These are phyloP conservation scores for Rhododendron ferrugineum DNA, from an alignment of 148 eudicot genomes.

Conservation along the genomic window DNA sequence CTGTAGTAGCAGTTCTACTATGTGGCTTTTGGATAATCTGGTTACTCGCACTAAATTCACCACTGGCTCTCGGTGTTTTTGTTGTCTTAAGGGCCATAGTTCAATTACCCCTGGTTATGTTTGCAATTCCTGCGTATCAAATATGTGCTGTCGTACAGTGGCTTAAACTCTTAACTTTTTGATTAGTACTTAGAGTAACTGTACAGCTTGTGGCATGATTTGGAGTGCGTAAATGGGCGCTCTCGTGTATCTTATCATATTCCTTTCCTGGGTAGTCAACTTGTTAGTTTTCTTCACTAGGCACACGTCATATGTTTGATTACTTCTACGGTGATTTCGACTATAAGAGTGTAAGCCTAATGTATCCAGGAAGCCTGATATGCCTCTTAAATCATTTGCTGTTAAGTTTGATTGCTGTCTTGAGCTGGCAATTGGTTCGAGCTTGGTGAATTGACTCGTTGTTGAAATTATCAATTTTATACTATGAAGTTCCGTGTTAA, in stretches of 20 bases:
- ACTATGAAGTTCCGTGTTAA: neutral
- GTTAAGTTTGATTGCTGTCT: neutral
- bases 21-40: neutral
- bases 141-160: neutral
- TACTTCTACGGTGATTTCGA: neutral
- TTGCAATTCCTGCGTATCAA: neutral
- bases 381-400: neutral
- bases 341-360: neutral
- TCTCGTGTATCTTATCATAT: neutral
- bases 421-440: neutral
- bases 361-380: neutral
- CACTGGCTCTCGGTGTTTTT: neutral
- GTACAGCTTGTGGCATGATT: neutral
- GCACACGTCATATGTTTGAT: neutral
- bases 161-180: neutral
- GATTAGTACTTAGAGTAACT: neutral
- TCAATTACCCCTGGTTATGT: neutral
- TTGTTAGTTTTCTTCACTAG: neutral
- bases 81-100: neutral
- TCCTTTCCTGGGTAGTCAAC: neutral
- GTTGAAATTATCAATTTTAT: neutral
- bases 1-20: neutral
- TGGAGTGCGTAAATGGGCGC: neutral
- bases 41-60: neutral
- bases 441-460: neutral